These are phyloP conservation scores for Meyerozyma sp. DNA, from an alignment of 1,139 yeast species.

Conservation along the genomic window DNA sequence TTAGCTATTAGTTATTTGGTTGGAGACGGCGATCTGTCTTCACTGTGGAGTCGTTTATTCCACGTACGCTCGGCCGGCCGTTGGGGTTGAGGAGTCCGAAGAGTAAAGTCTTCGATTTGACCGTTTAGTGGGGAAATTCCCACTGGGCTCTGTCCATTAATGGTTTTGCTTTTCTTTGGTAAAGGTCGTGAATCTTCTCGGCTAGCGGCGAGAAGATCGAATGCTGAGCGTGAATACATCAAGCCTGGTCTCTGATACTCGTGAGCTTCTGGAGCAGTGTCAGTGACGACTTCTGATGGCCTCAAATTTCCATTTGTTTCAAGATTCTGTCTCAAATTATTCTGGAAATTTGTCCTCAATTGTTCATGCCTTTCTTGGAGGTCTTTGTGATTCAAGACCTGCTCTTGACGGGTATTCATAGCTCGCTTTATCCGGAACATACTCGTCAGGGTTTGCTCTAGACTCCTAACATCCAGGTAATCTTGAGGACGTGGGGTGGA, in stretches of 20 bases:
- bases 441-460: too few species aligned
- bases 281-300: neutral
- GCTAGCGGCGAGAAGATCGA: neutral
- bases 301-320: neutral
- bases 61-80: constrained; percentile 3
- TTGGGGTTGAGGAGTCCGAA: constrained; percentile 1
- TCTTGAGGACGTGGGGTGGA: neutral
- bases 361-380: neutral
- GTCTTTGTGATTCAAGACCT: neutral
- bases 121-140: neutral
- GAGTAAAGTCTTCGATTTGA: neutral
- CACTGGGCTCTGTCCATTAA: neutral
- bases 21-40: constrained; percentile 2
- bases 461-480: too few species aligned
- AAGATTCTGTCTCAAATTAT: neutral
- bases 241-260: neutral
- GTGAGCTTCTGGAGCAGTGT: neutral
- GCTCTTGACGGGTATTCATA: neutral
- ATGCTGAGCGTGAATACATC: neutral
- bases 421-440: neutral
- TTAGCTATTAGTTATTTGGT: neutral
- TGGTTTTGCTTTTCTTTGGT: neutral
- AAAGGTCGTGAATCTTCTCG: neutral
- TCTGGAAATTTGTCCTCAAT: neutral
- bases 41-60: constrained; percentile 7